Evolutionary conservation across 306 rosid species (phyloP), one percentile per base, ranked within the genome.

Genomic region (Vigna mungo): DNA sequence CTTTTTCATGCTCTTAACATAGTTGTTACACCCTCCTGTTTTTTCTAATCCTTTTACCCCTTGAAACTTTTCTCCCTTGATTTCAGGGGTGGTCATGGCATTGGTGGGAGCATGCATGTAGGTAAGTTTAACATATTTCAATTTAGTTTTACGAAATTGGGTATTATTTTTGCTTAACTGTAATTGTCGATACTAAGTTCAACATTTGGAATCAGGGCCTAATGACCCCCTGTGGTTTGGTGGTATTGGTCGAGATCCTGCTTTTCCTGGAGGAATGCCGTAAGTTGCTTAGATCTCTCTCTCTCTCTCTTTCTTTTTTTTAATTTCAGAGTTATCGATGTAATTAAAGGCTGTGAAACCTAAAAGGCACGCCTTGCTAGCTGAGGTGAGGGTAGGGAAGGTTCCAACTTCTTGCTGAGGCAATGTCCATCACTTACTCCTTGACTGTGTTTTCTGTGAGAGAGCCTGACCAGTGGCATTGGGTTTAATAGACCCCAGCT

Each of bases 21-120:
- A 55, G 6, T 60, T 69, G 18, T 20, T 36, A 13, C 23, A 27
- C 20, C 70, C 34, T 23, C 23, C 4, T 2, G 14, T 76, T 5
- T 20, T 11, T 65, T 39, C 56, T 13, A 16, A 9, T 68, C 32
- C 16, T 60, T 58, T 17, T 59, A 43, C 36, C 52, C 25, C 32
- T 77, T 43, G 44, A 72, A 64, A 66, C 36, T 61, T 82, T 17
- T 47, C 17, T 75, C 41, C 30, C 52, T 46, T 16, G 43, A 61
- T 55, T 84, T 67, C 88, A 93, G 96, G 86, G 88, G 88, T 47
- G 89, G 54, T 49, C 83, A 79, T 67, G 84, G 86, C 14, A 44
- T 68, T 49, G 92, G 86, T 72, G 97, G 95, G 72, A 72, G 97
- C 86, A 88, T 91, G 97, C 85, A 84, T 78, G 7, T 93, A 39